Evolutionary conservation across 345 rosid species (phyloP).

Genomic region (Brassica carinata): DNA sequence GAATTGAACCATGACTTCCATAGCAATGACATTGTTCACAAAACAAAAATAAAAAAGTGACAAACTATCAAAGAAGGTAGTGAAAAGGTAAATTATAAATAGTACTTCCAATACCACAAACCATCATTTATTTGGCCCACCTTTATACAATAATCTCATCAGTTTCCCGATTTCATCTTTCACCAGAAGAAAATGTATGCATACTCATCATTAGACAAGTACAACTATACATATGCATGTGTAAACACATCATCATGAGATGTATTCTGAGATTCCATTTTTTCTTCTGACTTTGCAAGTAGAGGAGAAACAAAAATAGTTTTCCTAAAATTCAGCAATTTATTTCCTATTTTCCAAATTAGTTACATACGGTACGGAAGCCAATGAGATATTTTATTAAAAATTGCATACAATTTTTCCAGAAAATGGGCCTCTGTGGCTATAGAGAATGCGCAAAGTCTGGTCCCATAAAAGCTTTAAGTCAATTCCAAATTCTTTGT

Average conservation of each 20-base stretch:
- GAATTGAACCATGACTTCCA: constrained; percentile 6
- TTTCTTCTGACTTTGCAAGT: constrained; percentile 16
- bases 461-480: constrained; percentile 37
- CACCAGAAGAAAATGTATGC: neutral
- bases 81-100: too few relatives aligned
- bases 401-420: constrained; percentile 29
- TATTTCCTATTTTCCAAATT: constrained; percentile 18
- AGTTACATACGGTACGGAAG: constrained; percentile 36
- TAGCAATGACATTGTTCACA: too few relatives aligned
- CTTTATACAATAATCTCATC: too few relatives aligned
- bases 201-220: constrained; percentile 16
- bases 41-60: too few relatives aligned
- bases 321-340: constrained; percentile 28
- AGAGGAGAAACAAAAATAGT: too few relatives aligned
- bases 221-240: constrained; percentile 23
- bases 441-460: constrained; percentile 31
- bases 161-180: too few relatives aligned
- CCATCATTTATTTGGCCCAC: constrained; percentile 29
- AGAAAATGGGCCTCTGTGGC: constrained; percentile 30
- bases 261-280: constrained; percentile 36
- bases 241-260: constrained; percentile 25
- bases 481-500: constrained; percentile 29
- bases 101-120: constrained; percentile 22
- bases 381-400: constrained; percentile 16
- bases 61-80: too few relatives aligned